These are phyloP conservation scores for Kitagawia praeruptora DNA, from an alignment of 129 eudicot species.

Conservation along the genomic window DNA sequence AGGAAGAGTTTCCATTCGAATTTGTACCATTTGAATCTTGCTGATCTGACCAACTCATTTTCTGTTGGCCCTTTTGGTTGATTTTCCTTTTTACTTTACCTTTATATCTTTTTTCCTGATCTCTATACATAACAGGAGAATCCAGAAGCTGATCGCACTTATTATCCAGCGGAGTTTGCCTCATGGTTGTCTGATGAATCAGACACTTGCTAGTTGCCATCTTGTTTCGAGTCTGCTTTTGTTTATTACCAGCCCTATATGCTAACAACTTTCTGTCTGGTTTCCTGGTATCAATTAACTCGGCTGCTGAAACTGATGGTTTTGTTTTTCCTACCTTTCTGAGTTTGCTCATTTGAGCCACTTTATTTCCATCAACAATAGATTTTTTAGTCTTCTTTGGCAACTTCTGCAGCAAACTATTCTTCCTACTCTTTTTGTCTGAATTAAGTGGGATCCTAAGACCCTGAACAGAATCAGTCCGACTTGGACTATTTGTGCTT, in stretches of 20 bases:
- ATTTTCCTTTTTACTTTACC: constrained; percentile 18
- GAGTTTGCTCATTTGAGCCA: constrained; percentile 7
- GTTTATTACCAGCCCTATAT: constrained; percentile 7
- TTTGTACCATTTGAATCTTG: constrained; percentile 30
- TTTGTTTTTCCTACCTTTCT: constrained; percentile 12
- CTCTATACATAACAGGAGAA: constrained; percentile 6
- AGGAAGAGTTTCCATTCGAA: constrained; percentile 26
- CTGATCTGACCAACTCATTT: constrained; percentile 14
- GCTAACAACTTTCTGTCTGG: constrained; percentile 13
- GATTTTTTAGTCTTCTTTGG: constrained; percentile 9
- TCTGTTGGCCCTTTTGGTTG: constrained; percentile 8
- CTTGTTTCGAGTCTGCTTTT: neutral
- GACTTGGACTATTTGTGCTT: neutral
- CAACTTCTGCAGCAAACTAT: neutral
- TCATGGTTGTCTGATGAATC: neutral
- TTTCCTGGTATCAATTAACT: constrained; percentile 10
- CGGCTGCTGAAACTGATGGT: constrained; percentile 18
- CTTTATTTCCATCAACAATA: constrained; percentile 11
- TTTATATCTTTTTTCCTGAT: constrained; percentile 7
- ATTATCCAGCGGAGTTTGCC: constrained; percentile 13
- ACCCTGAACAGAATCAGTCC: neutral
- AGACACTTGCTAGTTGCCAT: neutral
- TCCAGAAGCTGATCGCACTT: neutral
- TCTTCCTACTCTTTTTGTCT: neutral
- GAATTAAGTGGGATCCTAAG: neutral